A percentile compares a stretch with the other conserved stretches of the same genome.
phyloP scores from a whole-genome alignment of 2,329 filamentous ascomycete genomes.

The Ascochyta koolunga region DNA sequence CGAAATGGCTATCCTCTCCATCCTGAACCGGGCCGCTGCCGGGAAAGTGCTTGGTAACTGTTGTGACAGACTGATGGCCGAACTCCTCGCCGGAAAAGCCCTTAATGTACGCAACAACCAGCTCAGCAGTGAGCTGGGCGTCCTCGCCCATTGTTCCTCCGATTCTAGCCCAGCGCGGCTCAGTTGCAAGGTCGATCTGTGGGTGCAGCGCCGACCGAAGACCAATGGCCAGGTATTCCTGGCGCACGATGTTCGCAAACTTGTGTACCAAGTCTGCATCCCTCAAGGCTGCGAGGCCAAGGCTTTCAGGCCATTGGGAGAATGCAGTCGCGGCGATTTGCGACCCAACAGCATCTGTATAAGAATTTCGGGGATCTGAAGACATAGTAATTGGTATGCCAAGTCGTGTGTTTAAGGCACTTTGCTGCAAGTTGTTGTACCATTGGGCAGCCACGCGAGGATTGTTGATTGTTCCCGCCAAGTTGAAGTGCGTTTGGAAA shows the following conservation, averaged over 20 bases:
- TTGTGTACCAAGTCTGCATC: slow-evolving; percentile 51
- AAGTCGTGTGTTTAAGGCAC: slow-evolving; percentile 54
- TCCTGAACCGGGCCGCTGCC: slow-evolving; percentile 57
- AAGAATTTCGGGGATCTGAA: slow-evolving; percentile 56
- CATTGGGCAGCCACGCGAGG: slow-evolving; percentile 47
- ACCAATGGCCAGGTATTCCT: slow-evolving; percentile 55
- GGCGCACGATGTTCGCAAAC: slow-evolving; percentile 58
- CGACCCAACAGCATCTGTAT: slow-evolving; percentile 53
- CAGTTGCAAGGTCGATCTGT: slow-evolving; percentile 59
- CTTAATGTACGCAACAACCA: slow-evolving; percentile 54
- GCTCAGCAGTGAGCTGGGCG: slow-evolving; percentile 48
- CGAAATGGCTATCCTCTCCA: slow-evolving; percentile 61
- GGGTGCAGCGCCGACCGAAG: slow-evolving; percentile 57
- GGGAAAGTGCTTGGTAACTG: slow-evolving; percentile 62
- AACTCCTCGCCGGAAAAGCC: slow-evolving; percentile 56
- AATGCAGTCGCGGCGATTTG: slow-evolving; percentile 53
- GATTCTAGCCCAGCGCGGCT: slow-evolving; percentile 59
- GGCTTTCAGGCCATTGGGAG: slow-evolving; percentile 59
- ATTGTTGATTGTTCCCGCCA: slow-evolving; percentile 53
- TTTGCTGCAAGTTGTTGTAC: slow-evolving; percentile 52
- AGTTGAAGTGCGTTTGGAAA: slow-evolving; percentile 55
- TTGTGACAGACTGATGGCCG: slow-evolving; percentile 54
- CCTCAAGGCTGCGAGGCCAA: slow-evolving; percentile 58
- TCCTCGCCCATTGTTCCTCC: slow-evolving; percentile 58
- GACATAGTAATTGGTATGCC: slow-evolving; percentile 59